Evolutionary conservation across 225 moss, liverwort and hornwort species (phyloP).

Genomic region (Physcomitrellopsis africana): DNA sequence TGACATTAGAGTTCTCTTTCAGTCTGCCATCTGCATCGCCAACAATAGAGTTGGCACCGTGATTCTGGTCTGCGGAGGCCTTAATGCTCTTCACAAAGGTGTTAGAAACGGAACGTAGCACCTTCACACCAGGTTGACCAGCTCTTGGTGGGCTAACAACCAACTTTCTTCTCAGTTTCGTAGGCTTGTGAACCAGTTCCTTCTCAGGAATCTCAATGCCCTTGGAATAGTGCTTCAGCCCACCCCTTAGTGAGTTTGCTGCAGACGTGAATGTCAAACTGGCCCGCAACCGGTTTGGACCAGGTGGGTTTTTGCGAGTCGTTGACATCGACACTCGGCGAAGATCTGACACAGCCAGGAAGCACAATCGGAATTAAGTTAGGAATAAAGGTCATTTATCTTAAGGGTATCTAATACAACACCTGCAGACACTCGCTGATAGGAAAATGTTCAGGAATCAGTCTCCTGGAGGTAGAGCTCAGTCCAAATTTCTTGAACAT

Average conservation of each 20-base stretch:
- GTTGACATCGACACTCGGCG: conserved; percentile 18
- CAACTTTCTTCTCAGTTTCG: conserved; percentile 25
- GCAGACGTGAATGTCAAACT: conserved; percentile 37
- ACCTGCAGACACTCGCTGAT: too few species aligned
- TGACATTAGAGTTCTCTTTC: conserved; percentile 38
- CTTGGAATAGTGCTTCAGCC: conserved; percentile 15
- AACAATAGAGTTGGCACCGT: conserved; percentile 11
- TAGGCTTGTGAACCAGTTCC: conserved; percentile 2
- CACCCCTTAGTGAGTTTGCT: conserved; percentile 10
- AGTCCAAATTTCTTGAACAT: background rate
- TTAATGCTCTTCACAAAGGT: conserved; percentile 28
- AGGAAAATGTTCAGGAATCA: too few species aligned
- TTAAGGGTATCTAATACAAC: background rate
- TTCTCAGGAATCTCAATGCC: conserved; percentile 2
- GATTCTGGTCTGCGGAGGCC: conserved; percentile 24
- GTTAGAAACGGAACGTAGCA: conserved; percentile 35
- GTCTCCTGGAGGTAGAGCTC: background rate
- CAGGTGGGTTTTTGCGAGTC: conserved; percentile 2
- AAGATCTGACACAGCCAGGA: conserved; percentile 20
- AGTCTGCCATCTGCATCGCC: conserved; percentile 15
- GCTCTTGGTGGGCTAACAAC: conserved; percentile 25
- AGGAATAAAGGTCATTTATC: background rate
- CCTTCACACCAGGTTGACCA: conserved; percentile 21
- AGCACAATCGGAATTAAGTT: background rate
- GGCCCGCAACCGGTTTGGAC: conserved; percentile 31